These are phyloP conservation scores for Fusarium falciforme DNA, from an alignment of 2,329 filamentous ascomycete species.

Conservation along the genomic window DNA sequence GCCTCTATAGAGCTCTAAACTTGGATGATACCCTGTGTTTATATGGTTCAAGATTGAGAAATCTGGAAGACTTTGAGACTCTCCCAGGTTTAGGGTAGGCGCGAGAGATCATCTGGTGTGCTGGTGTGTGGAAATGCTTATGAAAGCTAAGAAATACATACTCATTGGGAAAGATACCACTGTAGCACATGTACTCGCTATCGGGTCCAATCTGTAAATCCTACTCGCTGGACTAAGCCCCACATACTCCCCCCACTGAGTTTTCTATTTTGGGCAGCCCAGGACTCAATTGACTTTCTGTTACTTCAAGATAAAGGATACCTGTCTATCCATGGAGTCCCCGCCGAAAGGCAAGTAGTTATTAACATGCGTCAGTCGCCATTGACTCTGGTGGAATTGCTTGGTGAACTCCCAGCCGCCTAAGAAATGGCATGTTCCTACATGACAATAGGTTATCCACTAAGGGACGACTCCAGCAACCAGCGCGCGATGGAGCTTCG, in stretches of 20 bases:
- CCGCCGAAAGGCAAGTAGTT: not conserved
- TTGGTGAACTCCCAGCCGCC: not conserved
- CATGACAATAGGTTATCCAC: not conserved
- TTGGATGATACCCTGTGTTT: not conserved
- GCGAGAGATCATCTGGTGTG: not conserved
- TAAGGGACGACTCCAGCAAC: not conserved
- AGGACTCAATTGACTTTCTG: not conserved
- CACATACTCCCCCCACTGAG: no score
- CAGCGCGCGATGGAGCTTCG: not conserved
- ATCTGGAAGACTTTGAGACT: not conserved
- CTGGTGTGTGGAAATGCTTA: not conserved
- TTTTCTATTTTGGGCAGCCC: not conserved
- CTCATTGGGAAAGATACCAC: accelerated
- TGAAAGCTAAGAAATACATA: not conserved
- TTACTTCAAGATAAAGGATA: not conserved
- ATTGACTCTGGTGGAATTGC: not conserved
- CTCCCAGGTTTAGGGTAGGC: not conserved
- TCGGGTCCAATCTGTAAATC: not conserved
- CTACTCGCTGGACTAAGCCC: not conserved
- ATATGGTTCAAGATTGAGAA: not conserved
- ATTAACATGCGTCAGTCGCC: not conserved
- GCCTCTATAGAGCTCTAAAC: not conserved
- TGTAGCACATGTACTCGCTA: not conserved
- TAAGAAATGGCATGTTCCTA: not conserved
- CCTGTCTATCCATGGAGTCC: not conserved